phyloP scores from a whole-genome alignment of 306 rosid genomes.

The Begonia masoniana region DNA sequence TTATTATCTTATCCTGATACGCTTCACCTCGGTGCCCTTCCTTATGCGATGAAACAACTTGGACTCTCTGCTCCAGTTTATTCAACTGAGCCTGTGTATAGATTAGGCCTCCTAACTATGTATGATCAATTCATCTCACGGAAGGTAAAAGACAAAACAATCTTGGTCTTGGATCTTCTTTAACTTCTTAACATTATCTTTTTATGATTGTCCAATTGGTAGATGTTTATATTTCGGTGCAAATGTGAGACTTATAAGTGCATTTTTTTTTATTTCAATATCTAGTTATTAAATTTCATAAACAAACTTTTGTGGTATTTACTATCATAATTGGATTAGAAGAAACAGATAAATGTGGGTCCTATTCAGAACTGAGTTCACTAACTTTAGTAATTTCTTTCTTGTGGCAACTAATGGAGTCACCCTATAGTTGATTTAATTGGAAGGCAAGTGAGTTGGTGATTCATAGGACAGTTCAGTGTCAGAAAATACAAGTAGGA shows the following conservation, averaged over 20 bases:
- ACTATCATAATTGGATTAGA: too few relatives aligned
- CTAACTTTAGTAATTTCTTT: too few relatives aligned
- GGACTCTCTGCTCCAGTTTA: constrained; percentile 75
- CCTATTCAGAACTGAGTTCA: too few relatives aligned
- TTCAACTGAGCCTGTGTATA: constrained; percentile 78
- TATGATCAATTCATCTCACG: constrained; percentile 77
- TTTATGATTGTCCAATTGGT: too few relatives aligned
- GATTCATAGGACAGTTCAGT: too few relatives aligned
- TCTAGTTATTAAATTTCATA: not conserved
- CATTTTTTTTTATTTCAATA: not conserved
- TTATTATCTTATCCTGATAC: constrained; percentile 79
- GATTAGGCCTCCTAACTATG: constrained; percentile 92
- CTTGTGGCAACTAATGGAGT: too few relatives aligned
- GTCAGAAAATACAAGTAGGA: too few relatives aligned
- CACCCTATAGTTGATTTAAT: too few relatives aligned
- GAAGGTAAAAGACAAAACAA: constrained; percentile 36
- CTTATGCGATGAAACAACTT: constrained; percentile 71
- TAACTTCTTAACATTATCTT: too few relatives aligned
- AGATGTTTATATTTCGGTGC: too few relatives aligned
- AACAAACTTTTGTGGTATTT: constrained; percentile 1
- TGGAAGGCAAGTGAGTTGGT: too few relatives aligned
- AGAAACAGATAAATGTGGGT: not conserved
- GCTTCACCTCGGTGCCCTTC: constrained; percentile 91
- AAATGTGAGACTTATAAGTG: not conserved
- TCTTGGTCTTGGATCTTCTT: too few relatives aligned